Base-by-base conservation (phyloP, 2,329 filamentous ascomycete species). In the Aspergillus eucalypticola region DNA sequence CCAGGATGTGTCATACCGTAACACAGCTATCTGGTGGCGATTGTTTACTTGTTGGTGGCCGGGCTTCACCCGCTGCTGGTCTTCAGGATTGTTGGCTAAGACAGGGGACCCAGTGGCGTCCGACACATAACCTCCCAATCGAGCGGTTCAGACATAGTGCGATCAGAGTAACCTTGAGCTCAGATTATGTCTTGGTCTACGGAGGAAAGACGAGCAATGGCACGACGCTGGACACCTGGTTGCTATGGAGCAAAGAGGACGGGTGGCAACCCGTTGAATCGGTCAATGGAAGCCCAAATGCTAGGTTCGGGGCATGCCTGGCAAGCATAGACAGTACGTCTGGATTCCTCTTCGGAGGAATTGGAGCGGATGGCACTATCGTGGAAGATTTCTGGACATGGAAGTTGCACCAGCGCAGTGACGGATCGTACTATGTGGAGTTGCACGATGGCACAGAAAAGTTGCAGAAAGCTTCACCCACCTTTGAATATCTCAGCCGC, bases 81-180 rank as follows among this genome's bases (percentile, higher is more conserved):
- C 79, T 91, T 44, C 79, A 80, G 38, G 90, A 95, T 73, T 92
- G 90, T 67, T 97, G 91, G 91, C 67, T 92, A 1, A 86, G 88
- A 64, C 81, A 84, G 55, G 83, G 83, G 54, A 81, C 81, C 29
- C 73, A 69, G 13, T 96, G 92, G 92, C 80, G 82, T 60, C 82
- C 80, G 64, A 83, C 86, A 13, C 81, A 88, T 60, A 83, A 86
- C 67, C 79, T 96, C n/a, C 88, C 89, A 0, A 69, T 79, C n/a
- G 83, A 89, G 8, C 81, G 92, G 23, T 96, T 90, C 75, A 83
- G 94, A 54, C 94, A 97, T 70, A 85, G 86, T 59, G 84, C 88
- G 29, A 80, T 86, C 11, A 72, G 74, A 13, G 70, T 86, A 38
- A 67, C 69, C 35, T 54, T 79, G 21, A 65, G 67, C 54, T 66